A percentile compares a stretch with the other conserved stretches of the same genome.
Evolutionary conservation across 2,329 filamentous ascomycete species (phyloP).

Genomic region (Neophaeococcomyces aloes): DNA sequence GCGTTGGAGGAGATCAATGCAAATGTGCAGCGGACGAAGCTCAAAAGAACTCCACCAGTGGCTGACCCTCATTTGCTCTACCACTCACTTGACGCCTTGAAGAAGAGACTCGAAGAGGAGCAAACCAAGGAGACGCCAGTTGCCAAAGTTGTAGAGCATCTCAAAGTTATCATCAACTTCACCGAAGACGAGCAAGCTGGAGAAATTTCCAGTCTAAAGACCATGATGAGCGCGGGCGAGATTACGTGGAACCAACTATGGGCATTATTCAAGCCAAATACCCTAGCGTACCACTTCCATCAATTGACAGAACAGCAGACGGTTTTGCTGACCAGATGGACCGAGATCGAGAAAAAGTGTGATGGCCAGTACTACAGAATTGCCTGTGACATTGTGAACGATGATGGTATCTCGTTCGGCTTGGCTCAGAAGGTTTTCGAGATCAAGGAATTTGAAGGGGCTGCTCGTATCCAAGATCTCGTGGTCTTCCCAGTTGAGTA

Average conservation of each 20-base stretch:
- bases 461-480: slow-evolving; percentile 2
- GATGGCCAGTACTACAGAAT: slow-evolving; percentile 5
- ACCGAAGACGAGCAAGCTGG: background rate
- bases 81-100: background rate
- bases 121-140: background rate
- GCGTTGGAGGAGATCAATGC: background rate
- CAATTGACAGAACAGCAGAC: slow-evolving; percentile 1
- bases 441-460: slow-evolving; percentile 7
- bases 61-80: slow-evolving; percentile 2
- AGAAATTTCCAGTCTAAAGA: background rate
- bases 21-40: background rate
- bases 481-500: slow-evolving; percentile 4
- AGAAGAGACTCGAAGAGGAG: background rate
- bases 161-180: background rate
- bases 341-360: slow-evolving; percentile 1
- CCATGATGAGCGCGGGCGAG: background rate
- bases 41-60: background rate
- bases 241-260: slow-evolving; percentile 72
- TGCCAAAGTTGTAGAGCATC: background rate
- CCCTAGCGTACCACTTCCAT: slow-evolving; percentile 50
- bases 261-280: slow-evolving; percentile 81
- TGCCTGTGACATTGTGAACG: slow-evolving; percentile 4
- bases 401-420: slow-evolving; percentile 7
- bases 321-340: background rate
- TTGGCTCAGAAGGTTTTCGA: slow-evolving; percentile 4